phyloP scores from a whole-genome alignment of 148 eudicot species.

The Drosera capensis region DNA sequence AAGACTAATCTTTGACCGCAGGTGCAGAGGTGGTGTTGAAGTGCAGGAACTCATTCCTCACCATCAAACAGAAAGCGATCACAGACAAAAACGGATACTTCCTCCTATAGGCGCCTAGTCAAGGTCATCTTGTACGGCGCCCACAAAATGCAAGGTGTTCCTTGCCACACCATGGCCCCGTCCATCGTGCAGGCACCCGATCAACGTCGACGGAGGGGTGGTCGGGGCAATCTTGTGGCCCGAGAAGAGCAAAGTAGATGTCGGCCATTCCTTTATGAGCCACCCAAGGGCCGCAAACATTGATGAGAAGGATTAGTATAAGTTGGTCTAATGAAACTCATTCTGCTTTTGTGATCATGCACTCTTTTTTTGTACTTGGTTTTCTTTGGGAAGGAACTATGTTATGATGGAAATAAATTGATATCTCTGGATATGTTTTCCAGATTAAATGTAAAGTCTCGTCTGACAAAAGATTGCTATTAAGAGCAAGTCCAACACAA shows the following conservation, averaged over 20 bases:
- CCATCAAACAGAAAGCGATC: constrained; percentile 2
- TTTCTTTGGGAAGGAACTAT: too few species aligned
- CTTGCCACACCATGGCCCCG: background rate
- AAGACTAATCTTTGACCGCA: background rate
- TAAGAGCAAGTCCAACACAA: too few species aligned
- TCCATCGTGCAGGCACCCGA: constrained; percentile 11
- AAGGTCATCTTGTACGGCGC: constrained; percentile 13
- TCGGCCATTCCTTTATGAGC: constrained; percentile 27
- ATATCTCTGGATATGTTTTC: too few species aligned
- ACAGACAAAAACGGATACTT: constrained; percentile 25
- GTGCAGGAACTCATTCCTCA: constrained; percentile 19
- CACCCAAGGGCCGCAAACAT: constrained; percentile 10
- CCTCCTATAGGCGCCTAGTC: constrained; percentile 16
- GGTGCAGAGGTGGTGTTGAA: constrained; percentile 21
- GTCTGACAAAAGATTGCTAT: too few species aligned
- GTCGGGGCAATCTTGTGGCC: constrained; percentile 12
- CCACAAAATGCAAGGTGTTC: constrained; percentile 19
- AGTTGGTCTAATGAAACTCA: too few species aligned
- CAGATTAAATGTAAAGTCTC: too few species aligned
- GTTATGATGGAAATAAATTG: too few species aligned
- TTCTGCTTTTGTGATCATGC: too few species aligned
- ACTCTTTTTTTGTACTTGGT: too few species aligned
- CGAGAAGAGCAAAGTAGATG: background rate
- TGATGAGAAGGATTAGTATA: too few species aligned
- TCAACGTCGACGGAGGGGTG: constrained; percentile 16